A percentile compares a stretch with the other conserved stretches of the same genome.
Conservation (phyloP, 306 rosid genomes). For the Oemleria cerasiformis region DNA sequence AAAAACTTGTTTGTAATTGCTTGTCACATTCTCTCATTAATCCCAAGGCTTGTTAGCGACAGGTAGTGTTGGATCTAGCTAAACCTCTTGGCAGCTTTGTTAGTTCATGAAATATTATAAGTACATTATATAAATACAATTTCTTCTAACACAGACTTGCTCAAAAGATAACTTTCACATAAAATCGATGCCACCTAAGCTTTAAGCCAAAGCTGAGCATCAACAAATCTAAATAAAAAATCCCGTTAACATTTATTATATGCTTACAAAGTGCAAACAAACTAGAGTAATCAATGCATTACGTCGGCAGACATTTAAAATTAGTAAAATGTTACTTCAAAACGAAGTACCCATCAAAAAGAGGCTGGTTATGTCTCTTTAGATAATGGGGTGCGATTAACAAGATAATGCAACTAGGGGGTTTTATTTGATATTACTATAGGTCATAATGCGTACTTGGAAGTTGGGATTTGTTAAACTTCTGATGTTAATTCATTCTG, state of each 20-base stretch:
- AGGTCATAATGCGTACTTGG: background rate
- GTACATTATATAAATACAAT: no score
- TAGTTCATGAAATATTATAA: background rate
- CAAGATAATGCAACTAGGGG: background rate
- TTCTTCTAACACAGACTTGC: no score
- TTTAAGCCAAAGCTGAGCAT: no score
- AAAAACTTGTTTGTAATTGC: conserved; percentile 11
- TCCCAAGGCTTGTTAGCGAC: conserved; percentile 15
- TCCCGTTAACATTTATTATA: no score
- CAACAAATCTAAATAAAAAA: no score
- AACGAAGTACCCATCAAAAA: conserved; percentile 7
- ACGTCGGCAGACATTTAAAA: conserved; percentile 3
- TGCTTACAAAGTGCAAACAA: no score
- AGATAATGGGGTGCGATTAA: background rate
- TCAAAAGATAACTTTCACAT: no score
- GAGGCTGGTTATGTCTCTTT: background rate
- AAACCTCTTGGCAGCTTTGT: conserved; percentile 19
- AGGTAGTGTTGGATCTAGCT: conserved; percentile 30
- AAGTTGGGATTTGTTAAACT: background rate
- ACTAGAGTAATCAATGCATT: background rate
- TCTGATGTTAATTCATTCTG: background rate
- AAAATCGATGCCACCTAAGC: no score
- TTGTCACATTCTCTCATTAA: conserved; percentile 26
- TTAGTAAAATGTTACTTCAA: background rate
- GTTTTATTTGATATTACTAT: background rate